Base-by-base conservation (phyloP, 2,329 filamentous ascomycete species). In the Shiraia sp. region DNA sequence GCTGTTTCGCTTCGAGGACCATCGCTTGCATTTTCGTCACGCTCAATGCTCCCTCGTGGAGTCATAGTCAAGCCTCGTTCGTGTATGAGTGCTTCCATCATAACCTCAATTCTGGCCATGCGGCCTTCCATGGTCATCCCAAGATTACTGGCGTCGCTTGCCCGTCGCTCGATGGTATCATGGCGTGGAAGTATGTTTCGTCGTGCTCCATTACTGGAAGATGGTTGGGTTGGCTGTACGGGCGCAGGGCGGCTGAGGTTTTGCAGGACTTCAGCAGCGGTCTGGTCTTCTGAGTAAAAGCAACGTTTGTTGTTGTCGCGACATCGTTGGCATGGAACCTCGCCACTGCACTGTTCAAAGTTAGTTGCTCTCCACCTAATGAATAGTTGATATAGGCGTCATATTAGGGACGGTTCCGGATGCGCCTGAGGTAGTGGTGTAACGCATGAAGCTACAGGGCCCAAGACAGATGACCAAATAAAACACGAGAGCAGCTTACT, bases 201-300 rank as follows among this genome's bases (percentile, higher is more conserved):
- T 25, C 49, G 42, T 10, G 51, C 17, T n/a, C 52, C 53, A 24
- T 47, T 61, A 33, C 24, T 43, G 12, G 32, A 28, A 1, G 43
- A 28, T 5, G 49, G 16, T 16, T 34, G 40, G 2, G 55, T 40
- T 0, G 52, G 36, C 12, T 57, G 59, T 2, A 49, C 47, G 38
- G 59, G 51, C 16, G 57, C 55, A 6, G 63, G 65, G n/a, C 65
- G 57, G 39, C 63, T 66, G 36, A 68, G 64, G 36, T 64, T 65
- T 45, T 68, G 65, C 32, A 68, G 50, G 28, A 60, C 65, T 49
- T 68, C 64, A 42, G 65, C 65, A 3, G 65, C 65, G 15, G 62
- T 67, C 50, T 67, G 63, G 45, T 68, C 63, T 46, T 68, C 65
- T 10, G 63, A 67, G 47, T 66, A 68, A 55, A 66, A 66, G 53